Percentiles rank a stretch among this genome's conserved stretches.
These are phyloP conservation scores for Diaporthe vaccinii DNA, from an alignment of 2,329 filamentous ascomycete species.

Conservation along the genomic window DNA sequence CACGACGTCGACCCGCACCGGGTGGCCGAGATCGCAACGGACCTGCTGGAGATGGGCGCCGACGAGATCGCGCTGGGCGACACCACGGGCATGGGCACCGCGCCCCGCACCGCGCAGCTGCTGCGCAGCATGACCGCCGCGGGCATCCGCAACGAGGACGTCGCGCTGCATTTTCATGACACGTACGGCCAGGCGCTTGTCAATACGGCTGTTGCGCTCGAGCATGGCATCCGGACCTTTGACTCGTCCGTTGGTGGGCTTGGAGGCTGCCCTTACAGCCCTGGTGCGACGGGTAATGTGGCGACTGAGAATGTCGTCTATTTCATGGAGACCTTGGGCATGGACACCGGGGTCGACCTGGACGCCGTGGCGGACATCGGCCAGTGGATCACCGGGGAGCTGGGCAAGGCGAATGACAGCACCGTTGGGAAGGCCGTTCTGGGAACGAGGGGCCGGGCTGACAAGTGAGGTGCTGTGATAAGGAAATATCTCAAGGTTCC, in stretches of 20 bases:
- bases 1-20: conserved; percentile 73
- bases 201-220: conserved; percentile 82
- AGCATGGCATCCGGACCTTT: conserved; percentile 83
- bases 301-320: conserved; percentile 89
- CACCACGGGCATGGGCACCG: conserved; percentile 91
- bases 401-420: conserved; percentile 74
- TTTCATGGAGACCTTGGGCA: conserved; percentile 79
- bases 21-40: conserved; percentile 76
- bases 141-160: conserved; percentile 76
- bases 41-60: conserved; percentile 85
- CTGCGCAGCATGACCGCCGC: conserved; percentile 75
- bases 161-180: conserved; percentile 91
- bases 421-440: conserved; percentile 76
- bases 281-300: conserved; percentile 88
- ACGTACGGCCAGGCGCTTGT: conserved; percentile 90
- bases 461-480: background rate
- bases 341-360: conserved; percentile 80
- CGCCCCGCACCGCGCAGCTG: conserved; percentile 75
- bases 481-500: background rate
- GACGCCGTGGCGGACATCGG: conserved; percentile 77
- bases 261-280: conserved; percentile 87
- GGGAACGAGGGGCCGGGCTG: conserved; percentile 56
- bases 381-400: conserved; percentile 76
- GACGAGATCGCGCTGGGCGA: conserved; percentile 93
- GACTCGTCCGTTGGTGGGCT: conserved; percentile 85